These are phyloP conservation scores for Hypomyces rosellus DNA, from an alignment of 2,329 filamentous ascomycete species.

Conservation along the genomic window DNA sequence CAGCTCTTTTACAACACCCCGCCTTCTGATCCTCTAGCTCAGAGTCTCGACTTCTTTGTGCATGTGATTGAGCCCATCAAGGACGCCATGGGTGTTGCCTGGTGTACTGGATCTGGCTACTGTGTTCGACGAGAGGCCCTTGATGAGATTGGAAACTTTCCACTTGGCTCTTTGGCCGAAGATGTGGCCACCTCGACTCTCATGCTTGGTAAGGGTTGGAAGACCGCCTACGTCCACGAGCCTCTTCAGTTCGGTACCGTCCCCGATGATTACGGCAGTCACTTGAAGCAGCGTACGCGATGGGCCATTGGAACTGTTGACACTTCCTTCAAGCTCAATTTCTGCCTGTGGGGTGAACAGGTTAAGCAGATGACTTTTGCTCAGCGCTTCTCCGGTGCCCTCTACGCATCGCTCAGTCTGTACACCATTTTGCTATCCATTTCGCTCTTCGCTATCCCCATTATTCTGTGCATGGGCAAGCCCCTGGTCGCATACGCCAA, in stretches of 20 bases:
- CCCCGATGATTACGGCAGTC: constrained; percentile 48
- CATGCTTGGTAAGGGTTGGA: constrained; percentile 56
- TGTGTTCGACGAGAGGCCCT: constrained; percentile 53
- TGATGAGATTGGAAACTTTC: constrained; percentile 56
- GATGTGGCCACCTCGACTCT: constrained; percentile 54
- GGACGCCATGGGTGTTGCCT: constrained; percentile 49
- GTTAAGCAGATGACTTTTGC: constrained; percentile 48
- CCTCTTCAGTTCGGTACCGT: constrained; percentile 54
- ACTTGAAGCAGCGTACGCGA: constrained; percentile 51
- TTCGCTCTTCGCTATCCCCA: constrained; percentile 52
- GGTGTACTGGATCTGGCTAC: constrained; percentile 60
- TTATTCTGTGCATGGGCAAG: constrained; percentile 52
- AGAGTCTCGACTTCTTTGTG: constrained; percentile 53
- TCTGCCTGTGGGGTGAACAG: constrained; percentile 49
- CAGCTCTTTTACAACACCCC: constrained; percentile 61
- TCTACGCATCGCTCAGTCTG: constrained; percentile 49
- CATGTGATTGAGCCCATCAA: constrained; percentile 47
- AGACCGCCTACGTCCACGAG: constrained; percentile 54
- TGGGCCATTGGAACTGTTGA: constrained; percentile 53
- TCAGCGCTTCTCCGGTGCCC: constrained; percentile 53
- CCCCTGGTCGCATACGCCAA: constrained; percentile 51
- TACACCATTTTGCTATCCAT: constrained; percentile 50
- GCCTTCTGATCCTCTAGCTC: constrained; percentile 49
- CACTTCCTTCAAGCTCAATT: constrained; percentile 53
- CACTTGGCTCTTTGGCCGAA: constrained; percentile 52